Conservation (phyloP, 2,329 filamentous ascomycete species). For the Claviceps cyperi region DNA sequence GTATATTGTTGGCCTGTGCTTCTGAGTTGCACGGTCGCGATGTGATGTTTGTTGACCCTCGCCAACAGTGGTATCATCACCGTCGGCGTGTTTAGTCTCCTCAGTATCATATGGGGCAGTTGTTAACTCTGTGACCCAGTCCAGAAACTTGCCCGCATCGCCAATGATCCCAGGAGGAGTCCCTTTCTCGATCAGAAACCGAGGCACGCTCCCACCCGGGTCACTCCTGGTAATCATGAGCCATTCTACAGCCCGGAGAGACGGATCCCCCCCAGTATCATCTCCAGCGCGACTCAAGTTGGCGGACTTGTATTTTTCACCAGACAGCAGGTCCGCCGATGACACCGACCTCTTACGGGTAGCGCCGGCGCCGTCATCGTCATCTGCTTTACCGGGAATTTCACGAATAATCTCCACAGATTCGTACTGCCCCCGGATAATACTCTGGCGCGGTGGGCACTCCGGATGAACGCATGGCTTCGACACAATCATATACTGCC, state of each 20-base stretch:
- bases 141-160: constrained; percentile 68
- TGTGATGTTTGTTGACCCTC: neutral
- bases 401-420: constrained; percentile 85
- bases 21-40: neutral
- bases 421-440: constrained; percentile 76
- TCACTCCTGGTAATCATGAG: constrained; percentile 85
- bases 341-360: constrained; percentile 19
- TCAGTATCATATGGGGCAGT: constrained; percentile 13
- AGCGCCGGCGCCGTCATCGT: neutral
- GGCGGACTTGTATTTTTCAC: constrained; percentile 13
- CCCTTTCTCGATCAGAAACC: constrained; percentile 82
- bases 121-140: constrained; percentile 45
- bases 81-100: neutral
- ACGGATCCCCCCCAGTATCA: constrained; percentile 16
- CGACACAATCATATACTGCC: constrained; percentile 77
- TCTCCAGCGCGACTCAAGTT: constrained; percentile 10
- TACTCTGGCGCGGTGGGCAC: constrained; percentile 53
- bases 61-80: neutral
- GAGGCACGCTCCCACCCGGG: constrained; percentile 73
- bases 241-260: constrained; percentile 52
- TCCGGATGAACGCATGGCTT: constrained; percentile 69
- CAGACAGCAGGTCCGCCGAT: constrained; percentile 16
- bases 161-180: constrained; percentile 68
- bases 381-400: constrained; percentile 40
- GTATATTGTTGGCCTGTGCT: neutral